Conservation (phyloP, 2,329 filamentous ascomycete genomes). For the Phoma herbarum region DNA sequence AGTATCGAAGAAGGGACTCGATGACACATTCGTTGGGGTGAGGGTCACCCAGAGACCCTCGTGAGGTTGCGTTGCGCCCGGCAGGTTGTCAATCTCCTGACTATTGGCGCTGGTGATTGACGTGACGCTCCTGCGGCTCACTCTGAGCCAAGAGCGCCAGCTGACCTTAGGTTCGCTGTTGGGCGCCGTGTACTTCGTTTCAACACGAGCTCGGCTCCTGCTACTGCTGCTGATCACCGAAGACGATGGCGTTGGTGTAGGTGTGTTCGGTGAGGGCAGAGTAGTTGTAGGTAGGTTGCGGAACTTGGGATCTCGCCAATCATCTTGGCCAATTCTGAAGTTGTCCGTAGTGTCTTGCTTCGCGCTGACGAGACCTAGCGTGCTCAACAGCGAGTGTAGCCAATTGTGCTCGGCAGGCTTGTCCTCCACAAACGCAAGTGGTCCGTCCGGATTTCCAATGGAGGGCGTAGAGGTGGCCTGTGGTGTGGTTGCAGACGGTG, state of each 20-base stretch:
- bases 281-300: slow-evolving; percentile 57
- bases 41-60: slow-evolving; percentile 97
- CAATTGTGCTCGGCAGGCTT: slow-evolving; percentile 45
- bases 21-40: slow-evolving; percentile 85
- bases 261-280: slow-evolving; percentile 9
- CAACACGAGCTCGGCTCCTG: slow-evolving; percentile 30
- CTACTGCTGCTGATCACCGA: slow-evolving; percentile 54
- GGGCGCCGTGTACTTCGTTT: slow-evolving; percentile 11
- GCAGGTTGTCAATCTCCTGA: slow-evolving; percentile 28
- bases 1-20: slow-evolving; percentile 94
- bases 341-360: slow-evolving; percentile 55
- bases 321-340: slow-evolving; percentile 84
- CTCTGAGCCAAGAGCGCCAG: slow-evolving; percentile 37
- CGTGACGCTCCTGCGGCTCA: slow-evolving; percentile 30
- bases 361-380: slow-evolving; percentile 52
- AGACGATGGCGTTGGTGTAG: slow-evolving; percentile 44
- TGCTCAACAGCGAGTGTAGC: slow-evolving; percentile 57
- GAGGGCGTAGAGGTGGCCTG: slow-evolving; percentile 1
- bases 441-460: slow-evolving; percentile 22
- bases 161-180: slow-evolving; percentile 34
- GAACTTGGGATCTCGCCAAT: slow-evolving; percentile 83
- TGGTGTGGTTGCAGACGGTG: slow-evolving; percentile 3
- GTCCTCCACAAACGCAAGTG: neutral
- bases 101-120: slow-evolving; percentile 29
- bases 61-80: slow-evolving; percentile 57